Percentiles rank a stretch among this genome's conserved stretches.
Evolutionary conservation across 371 early-diverging fungal species (phyloP).

Genomic region (Lichtheimia ornata): DNA sequence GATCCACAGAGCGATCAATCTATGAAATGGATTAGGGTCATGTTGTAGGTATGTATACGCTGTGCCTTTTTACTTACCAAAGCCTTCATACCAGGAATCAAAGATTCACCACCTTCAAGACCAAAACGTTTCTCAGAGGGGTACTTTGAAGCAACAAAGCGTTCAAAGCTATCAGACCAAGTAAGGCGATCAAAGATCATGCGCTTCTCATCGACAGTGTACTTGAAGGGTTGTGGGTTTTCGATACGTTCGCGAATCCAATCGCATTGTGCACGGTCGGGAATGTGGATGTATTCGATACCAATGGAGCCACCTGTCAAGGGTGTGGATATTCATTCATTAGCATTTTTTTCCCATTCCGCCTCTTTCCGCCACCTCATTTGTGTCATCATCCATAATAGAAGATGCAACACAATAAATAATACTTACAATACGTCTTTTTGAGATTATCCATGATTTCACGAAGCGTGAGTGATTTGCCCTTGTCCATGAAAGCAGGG

Average conservation of each 20-base stretch:
- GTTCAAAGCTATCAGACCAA: slow-evolving; percentile 96
- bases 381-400: not conserved
- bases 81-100: slow-evolving; percentile 98
- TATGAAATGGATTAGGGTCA: slow-evolving; percentile 19
- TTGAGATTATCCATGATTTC: slow-evolving; percentile 86
- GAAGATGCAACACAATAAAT: too few relatives aligned
- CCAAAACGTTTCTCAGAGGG: slow-evolving; percentile 98
- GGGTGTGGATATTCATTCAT: not conserved
- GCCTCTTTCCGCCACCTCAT: not conserved
- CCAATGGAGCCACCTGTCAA: slow-evolving; percentile 82
- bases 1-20: slow-evolving; percentile 93
- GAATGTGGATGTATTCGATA: slow-evolving; percentile 97
- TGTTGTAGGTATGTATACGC: not conserved
- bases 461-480: slow-evolving; percentile 78
- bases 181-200: slow-evolving; percentile 93
- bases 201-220: slow-evolving; percentile 84
- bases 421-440: slow-evolving; percentile 83
- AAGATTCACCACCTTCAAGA: slow-evolving; percentile 94
- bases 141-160: slow-evolving; percentile 92
- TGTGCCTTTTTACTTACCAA: slow-evolving; percentile 57
- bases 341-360: not conserved
- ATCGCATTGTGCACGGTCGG: slow-evolving; percentile 93
- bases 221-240: slow-evolving; percentile 84
- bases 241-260: slow-evolving; percentile 95
- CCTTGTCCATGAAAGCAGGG: slow-evolving; percentile 76